Base-by-base conservation (phyloP, 169 alveolate genomes). In the Cryptosporidium meleagridis region DNA sequence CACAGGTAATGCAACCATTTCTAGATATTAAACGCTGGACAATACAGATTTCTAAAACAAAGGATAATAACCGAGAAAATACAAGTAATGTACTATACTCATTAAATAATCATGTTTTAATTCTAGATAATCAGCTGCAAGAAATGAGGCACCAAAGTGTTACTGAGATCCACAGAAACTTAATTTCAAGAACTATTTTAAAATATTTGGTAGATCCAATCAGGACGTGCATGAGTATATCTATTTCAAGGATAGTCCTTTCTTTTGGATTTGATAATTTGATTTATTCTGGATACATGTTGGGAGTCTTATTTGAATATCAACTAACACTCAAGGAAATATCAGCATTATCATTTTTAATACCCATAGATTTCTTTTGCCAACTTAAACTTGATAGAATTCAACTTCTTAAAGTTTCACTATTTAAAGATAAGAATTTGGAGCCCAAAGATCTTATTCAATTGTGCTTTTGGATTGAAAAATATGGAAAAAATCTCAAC, bases 241-340 rank as follows among this genome's bases (percentile, higher is more conserved):
- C 89, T 6, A 52, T 39, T 12, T 62, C 61, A n/a, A 44, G 16
- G 6, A 45, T 80, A 6, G 10, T 31, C 23, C 70, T 80, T 16
- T 61, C 80, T 16, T 37, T 80, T 37, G 89, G 89, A 14, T 80
- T 59, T 65, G 89, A 80, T 65, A 80, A 80, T 59, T 55, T 80
- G 39, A 62, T 80, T 21, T 80, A 80, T 65, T 80, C 89, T 14
- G 89, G 89, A 14, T 80, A 80, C 21, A 26, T 80, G 62, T 39
- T 80, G 14, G 70, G 70, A 33, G 59, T 80, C 1, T 14, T 80
- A 29, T 51, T 26, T n/a, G 48, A 80, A 18, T 62, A 51, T 48
- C 89, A 80, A 65, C 21, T 21, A 62, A 80, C 67, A 16, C 10
- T 80, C 21, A 26, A 21, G 23, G 89, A 80, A 12, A 0, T 80